These are phyloP conservation scores for Pseudomassariella vexata DNA, from an alignment of 2,329 filamentous ascomycete genomes.

Conservation along the genomic window DNA sequence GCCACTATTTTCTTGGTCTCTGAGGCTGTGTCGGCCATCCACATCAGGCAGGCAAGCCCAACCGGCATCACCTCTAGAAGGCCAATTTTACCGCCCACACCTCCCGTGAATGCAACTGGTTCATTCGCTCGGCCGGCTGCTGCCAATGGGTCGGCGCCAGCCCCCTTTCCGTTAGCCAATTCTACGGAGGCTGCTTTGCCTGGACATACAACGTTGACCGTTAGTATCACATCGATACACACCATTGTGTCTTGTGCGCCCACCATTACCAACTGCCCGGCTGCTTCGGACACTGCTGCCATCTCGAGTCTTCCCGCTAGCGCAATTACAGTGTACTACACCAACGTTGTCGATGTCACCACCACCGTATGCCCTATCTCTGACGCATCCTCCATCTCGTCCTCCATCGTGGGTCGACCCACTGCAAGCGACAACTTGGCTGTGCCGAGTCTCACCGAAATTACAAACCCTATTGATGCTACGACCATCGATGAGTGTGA, in stretches of 20 bases:
- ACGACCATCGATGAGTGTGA: no score
- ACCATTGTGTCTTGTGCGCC: slow-evolving; percentile 21
- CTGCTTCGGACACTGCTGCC: slow-evolving; percentile 14
- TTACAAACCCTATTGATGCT: no score
- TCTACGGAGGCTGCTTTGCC: slow-evolving; percentile 8
- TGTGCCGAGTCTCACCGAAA: no score
- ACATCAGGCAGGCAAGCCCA: no score
- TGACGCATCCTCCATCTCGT: slow-evolving; percentile 17
- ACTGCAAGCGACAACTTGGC: slow-evolving; percentile 10
- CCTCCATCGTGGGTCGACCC: slow-evolving; percentile 17
- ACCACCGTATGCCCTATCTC: slow-evolving; percentile 23
- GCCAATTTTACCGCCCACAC: no score
- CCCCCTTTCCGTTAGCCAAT: slow-evolving; percentile 6
- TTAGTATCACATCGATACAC: slow-evolving; percentile 16
- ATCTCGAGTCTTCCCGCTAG: slow-evolving; percentile 15
- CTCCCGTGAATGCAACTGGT: slow-evolving; percentile 1
- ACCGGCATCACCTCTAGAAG: no score
- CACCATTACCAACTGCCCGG: slow-evolving; percentile 20
- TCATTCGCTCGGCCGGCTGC: slow-evolving; percentile 5
- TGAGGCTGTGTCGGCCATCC: no score
- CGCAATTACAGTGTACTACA: slow-evolving; percentile 19
- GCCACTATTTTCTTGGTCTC: no score
- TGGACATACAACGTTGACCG: slow-evolving; percentile 15
- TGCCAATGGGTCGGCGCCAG: slow-evolving; percentile 8
- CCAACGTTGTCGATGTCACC: slow-evolving; percentile 19